A percentile compares a stretch with the other conserved stretches of the same genome.
Conservation (phyloP, 257 asterid genomes). For the Nicotiana paniculata region DNA sequence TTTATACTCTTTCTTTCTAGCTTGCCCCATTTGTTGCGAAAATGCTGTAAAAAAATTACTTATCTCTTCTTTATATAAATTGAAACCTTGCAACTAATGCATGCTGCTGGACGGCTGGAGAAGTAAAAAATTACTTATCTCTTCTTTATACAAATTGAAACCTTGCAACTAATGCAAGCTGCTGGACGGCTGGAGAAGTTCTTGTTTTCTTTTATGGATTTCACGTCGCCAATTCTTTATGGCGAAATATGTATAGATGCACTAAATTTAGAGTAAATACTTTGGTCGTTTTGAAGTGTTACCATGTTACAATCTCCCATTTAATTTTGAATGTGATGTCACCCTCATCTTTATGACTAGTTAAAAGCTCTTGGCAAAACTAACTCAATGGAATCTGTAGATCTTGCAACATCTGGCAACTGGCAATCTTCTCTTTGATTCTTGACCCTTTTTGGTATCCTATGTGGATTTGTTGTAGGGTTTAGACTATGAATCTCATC, state of each 20-base stretch:
- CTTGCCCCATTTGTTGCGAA: not conserved
- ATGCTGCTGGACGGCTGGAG: not conserved
- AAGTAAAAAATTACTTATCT: not conserved
- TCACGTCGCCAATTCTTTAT: not conserved
- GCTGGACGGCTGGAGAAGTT: not conserved
- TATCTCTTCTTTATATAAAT: not conserved
- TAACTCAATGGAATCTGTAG: not conserved
- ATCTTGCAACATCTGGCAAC: not conserved
- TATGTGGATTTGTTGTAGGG: not conserved
- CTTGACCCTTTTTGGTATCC: not conserved
- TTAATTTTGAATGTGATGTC: not conserved
- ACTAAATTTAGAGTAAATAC: not conserved
- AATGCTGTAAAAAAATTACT: not conserved
- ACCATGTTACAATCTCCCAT: slow-evolving; percentile 13
- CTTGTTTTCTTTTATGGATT: not conserved
- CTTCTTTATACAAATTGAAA: not conserved
- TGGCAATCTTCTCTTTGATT: not conserved
- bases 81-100: slow-evolving; percentile 1
- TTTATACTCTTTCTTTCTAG: not conserved
- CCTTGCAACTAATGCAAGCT: not conserved
- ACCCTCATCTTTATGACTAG: not conserved
- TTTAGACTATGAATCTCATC: not conserved
- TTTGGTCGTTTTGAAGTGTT: not conserved
- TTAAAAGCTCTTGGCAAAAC: not conserved
- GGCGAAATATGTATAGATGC: not conserved